Conservation (phyloP, 1,284 basidiomycete species). For the Schizopora paradoxa region DNA sequence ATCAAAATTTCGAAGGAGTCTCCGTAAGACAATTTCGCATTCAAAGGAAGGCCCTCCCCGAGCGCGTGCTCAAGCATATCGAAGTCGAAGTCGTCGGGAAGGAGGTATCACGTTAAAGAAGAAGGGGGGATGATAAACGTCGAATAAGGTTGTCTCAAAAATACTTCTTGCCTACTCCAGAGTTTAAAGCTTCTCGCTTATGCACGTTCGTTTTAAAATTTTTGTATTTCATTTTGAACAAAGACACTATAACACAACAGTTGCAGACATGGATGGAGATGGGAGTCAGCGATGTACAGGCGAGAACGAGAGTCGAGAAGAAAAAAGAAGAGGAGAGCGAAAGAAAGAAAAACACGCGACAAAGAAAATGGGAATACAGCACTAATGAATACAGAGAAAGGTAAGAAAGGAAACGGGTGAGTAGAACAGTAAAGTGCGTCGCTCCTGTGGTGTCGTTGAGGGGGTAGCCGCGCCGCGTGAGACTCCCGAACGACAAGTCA, state of each 20-base stretch:
- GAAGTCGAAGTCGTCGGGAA: background rate
- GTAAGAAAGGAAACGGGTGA: slow-evolving; percentile 5
- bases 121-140: background rate
- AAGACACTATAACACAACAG: background rate
- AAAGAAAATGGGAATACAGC: background rate
- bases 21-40: no score
- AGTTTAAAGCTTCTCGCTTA: background rate
- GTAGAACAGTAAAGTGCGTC: no score
- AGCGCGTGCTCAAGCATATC: background rate
- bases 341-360: background rate
- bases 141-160: background rate
- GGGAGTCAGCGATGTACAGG: background rate
- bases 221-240: slow-evolving; percentile 1
- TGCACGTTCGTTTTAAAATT: background rate
- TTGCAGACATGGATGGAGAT: background rate
- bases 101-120: background rate
- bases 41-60: no score
- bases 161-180: background rate
- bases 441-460: no score
- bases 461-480: no score
- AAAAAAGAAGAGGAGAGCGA: background rate
- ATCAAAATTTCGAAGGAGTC: no score
- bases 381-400: background rate
- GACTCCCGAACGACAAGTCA: no score
- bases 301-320: background rate